Evolutionary conservation across 2,329 filamentous ascomycete species (phyloP).

Genomic region (Aspergillus tamarii): DNA sequence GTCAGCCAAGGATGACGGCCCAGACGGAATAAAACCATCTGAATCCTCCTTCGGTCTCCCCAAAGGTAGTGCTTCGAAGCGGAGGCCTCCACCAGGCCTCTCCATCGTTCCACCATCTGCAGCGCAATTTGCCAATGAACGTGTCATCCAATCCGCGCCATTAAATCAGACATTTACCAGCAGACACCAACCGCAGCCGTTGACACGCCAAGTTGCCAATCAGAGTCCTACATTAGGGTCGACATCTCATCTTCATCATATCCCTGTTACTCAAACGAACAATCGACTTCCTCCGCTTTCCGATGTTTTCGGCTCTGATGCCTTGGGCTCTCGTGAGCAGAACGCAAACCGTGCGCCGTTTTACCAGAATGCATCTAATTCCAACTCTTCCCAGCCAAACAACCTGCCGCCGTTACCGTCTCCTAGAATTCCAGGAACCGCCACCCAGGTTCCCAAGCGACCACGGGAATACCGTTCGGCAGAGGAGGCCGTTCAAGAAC

Average conservation of each 20-base stretch:
- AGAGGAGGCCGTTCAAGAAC: conserved; percentile 88
- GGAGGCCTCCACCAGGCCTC: conserved; percentile 76
- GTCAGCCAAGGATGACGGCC: conserved; percentile 76
- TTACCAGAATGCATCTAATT: conserved; percentile 63
- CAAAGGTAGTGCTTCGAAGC: conserved; percentile 48
- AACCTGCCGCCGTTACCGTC: conserved; percentile 73
- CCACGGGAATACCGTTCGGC: conserved; percentile 90
- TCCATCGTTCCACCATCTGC: conserved; percentile 95
- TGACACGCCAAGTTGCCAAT: conserved; percentile 77
- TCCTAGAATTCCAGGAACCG: conserved; percentile 67
- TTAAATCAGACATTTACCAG: conserved; percentile 95
- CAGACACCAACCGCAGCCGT: conserved; percentile 74
- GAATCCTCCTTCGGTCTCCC: conserved; percentile 47
- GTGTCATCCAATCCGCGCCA: conserved; percentile 95
- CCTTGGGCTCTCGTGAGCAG: conserved; percentile 55
- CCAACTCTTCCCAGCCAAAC: conserved; percentile 65
- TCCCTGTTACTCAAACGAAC: conserved; percentile 82
- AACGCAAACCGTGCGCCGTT: conserved; percentile 38
- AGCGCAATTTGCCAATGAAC: conserved; percentile 87
- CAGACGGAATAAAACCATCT: conserved; percentile 60
- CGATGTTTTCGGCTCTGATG: conserved; percentile 85
- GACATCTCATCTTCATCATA: conserved; percentile 87
- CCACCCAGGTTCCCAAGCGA: conserved; percentile 60
- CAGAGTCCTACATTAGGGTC: conserved; percentile 81
- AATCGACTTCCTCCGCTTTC: conserved; percentile 92